Evolutionary conservation across 2,329 filamentous ascomycete genomes (phyloP).

Genomic region (Claviceps africana): DNA sequence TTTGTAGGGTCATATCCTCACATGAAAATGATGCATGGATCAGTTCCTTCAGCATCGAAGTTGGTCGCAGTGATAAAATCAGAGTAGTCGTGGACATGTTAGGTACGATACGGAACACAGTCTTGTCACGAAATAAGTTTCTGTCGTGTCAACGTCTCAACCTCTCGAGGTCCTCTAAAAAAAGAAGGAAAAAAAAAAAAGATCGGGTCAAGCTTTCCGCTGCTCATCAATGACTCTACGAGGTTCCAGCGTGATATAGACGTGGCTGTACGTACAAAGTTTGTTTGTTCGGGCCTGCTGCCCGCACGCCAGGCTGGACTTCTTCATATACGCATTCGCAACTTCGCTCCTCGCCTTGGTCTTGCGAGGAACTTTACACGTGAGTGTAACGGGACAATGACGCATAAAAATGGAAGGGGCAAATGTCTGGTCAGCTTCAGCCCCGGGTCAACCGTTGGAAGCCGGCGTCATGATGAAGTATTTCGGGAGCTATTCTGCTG

Average conservation of each 20-base stretch:
- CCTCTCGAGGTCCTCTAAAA: neutral
- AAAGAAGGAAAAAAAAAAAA: too few relatives aligned
- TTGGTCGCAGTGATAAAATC: neutral
- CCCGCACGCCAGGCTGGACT: too few relatives aligned
- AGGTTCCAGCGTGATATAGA: neutral
- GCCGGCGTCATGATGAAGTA: constrained; percentile 31
- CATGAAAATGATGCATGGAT: neutral
- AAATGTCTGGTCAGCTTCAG: neutral
- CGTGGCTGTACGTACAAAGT: constrained; percentile 19
- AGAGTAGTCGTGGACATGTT: neutral
- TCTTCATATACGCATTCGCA: neutral
- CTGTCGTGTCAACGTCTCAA: neutral
- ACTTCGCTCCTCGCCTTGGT: neutral
- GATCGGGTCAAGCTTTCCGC: too few relatives aligned
- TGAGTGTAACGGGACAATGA: neutral
- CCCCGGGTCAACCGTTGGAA: neutral
- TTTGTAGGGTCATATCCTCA: neutral
- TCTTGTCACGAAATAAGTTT: neutral
- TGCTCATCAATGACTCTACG: neutral
- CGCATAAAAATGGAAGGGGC: neutral
- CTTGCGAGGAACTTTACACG: neutral
- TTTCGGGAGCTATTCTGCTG: constrained; percentile 18
- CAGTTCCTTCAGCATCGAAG: neutral
- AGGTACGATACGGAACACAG: neutral
- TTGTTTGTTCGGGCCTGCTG: constrained; percentile 66